Base-by-base conservation (phyloP, 352 stramenopile genomes). In the Phytopythium oedochilum region DNA sequence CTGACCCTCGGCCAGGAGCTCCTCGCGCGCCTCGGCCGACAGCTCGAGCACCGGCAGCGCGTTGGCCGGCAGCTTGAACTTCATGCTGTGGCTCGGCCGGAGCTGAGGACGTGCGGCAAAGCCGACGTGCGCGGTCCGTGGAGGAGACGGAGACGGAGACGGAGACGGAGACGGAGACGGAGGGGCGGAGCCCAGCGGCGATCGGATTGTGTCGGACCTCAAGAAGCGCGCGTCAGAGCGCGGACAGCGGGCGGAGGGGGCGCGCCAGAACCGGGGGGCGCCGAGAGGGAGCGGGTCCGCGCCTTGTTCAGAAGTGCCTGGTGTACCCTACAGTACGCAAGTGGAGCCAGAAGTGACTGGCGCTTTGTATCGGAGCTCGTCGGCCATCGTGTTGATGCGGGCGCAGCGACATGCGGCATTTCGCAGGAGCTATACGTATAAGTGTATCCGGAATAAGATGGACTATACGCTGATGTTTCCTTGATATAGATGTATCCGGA, bases 21-120 rank as follows among this genome's bases (percentile, higher is more conserved):
- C 29, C 12, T 28, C 26, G 20, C 34, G 29, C n/a, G 31, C 40
- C 10, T 58, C 53, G 20, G 39, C 17, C 22, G 53, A 51, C 39
- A 58, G 40, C 42, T 52, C 43, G 7, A 43, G 53, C 29, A 15
- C n/a, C 5, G 53, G 42, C 5, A 58, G 47, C 14, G 31, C 40
- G 20, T 44, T 34, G 22, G 42, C 43, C 8, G 53, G 53, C 39
- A 58, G 53, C 18, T 58, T 58, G 53, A 51, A 53, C 47, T 53
- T 53, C 47, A 53, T 53, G 32, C 7, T 14, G 2, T 11, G 2
- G 32, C 2, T 6, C 5, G 32, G 2, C 15, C 11, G 32, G 32
- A 2, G 32, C 32, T 36, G 32, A 11, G 29, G 29, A 34, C 5
- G 29, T 34, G 29, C 29, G 29, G 29, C 29, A 5, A 10, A 34